These are phyloP conservation scores for Inonotus obliquus DNA, from an alignment of 1,284 basidiomycete genomes.

Conservation along the genomic window DNA sequence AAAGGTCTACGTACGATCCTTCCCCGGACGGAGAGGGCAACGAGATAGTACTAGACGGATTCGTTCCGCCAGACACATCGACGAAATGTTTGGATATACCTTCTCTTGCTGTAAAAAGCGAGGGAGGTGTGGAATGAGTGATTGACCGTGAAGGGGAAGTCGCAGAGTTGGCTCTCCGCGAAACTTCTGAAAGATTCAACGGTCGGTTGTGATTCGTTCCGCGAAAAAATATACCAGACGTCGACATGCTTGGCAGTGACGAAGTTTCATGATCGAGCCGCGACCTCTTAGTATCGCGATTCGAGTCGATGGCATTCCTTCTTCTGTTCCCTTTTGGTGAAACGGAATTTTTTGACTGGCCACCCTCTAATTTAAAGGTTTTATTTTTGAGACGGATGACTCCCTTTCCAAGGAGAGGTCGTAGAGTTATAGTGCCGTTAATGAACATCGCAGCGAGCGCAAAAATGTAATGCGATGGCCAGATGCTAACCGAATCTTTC, in stretches of 20 bases:
- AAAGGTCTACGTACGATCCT: background rate
- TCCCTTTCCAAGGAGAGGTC: background rate
- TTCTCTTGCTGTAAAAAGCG: background rate
- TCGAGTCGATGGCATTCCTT: too few relatives aligned
- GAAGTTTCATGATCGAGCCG: too few relatives aligned
- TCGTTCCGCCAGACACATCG: background rate
- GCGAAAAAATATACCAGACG: too few relatives aligned
- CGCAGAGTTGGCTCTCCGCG: too few relatives aligned
- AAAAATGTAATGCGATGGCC: conserved; percentile 10
- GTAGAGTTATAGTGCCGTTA: conserved; percentile 5
- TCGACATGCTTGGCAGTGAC: too few relatives aligned
- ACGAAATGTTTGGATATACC: background rate
- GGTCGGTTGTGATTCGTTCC: too few relatives aligned
- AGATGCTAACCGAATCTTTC: conserved; percentile 13
- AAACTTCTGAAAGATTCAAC: too few relatives aligned
- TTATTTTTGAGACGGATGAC: too few relatives aligned
- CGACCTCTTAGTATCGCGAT: too few relatives aligned
- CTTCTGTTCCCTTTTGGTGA: too few relatives aligned
- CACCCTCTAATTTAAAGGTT: background rate
- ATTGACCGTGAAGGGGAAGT: background rate
- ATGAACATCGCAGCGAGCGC: conserved; percentile 16
- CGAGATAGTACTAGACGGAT: background rate
- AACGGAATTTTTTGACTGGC: too few relatives aligned
- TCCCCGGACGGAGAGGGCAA: too few relatives aligned
- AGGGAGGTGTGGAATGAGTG: background rate